Evolutionary conservation across 306 rosid genomes (phyloP).

Genomic region (Citrullus mucosospermus): DNA sequence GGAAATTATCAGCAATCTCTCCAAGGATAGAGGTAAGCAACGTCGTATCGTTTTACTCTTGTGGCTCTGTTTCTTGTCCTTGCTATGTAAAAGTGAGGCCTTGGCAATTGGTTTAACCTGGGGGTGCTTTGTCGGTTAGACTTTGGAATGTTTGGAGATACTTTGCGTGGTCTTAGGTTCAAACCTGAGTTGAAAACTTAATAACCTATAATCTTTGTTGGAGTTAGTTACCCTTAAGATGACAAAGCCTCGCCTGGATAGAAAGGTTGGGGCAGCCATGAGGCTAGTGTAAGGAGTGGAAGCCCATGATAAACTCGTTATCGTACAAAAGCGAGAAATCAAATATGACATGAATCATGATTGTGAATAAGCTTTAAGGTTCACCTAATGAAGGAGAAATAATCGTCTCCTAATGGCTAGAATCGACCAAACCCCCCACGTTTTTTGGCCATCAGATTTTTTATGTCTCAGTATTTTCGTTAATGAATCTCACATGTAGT

Average conservation of each 20-base stretch:
- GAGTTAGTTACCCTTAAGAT: not conserved
- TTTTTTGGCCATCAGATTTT: not conserved
- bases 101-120: not conserved
- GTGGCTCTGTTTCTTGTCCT: not conserved
- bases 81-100: not conserved
- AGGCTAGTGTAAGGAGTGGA: not conserved
- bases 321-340: not conserved
- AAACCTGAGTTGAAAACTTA: not conserved
- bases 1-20: slow-evolving; percentile 80
- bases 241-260: not conserved
- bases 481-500: not conserved
- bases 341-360: not conserved
- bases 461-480: not conserved
- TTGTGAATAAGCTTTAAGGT: not conserved
- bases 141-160: not conserved
- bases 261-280: not conserved
- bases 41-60: not conserved
- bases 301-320: not conserved
- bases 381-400: not conserved
- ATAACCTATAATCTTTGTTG: not conserved
- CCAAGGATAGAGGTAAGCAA: slow-evolving; percentile 65
- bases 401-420: not conserved
- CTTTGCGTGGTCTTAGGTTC: not conserved
- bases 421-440: not conserved
- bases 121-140: not conserved